Base-by-base conservation (phyloP, 2,329 filamentous ascomycete species). In the Paecilomyces sp. region DNA sequence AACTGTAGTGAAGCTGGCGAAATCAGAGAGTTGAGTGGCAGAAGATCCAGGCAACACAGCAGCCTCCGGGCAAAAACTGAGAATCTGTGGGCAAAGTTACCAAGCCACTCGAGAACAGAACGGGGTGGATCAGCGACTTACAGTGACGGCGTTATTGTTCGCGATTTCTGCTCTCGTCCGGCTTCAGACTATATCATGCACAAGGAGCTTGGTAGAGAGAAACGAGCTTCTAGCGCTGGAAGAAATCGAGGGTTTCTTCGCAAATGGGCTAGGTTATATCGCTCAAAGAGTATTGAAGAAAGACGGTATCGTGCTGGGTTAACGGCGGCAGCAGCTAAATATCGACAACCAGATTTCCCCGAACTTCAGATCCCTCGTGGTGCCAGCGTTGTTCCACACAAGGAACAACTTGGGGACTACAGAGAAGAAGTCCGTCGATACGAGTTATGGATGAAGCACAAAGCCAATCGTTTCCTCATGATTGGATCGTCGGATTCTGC, bases 81-180 rank as follows among this genome's bases (percentile, higher is more conserved):
- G 9, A 15, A 47, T 18, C 57, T 67, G 30, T 69, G 69, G 65
- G 59, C 62, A 13, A 64, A 62, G 33, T 66, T 64, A 25, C 63
- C 65, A 52, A 66, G 62, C 54, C 63, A 66, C 47, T 61, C 60
- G 6, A 61, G 56, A 51, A 51, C 50, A 12, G 60, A 63, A 34
- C 59, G 65, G 55, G 60, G 61, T 24, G 57, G 53, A 30, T 58
- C 61, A 13, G 62, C 62, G n/a, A 61, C 58, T 30, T 52, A 59
- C 7, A 54, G 60, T 7, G 64, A 68, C 58, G 50, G 59, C n/a
- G 55, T 68, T n/a, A 58, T 62, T 24, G 58, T 62, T 33, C 62
- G 65, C 13, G 66, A 67, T 50, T 68, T 68, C 36, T 63, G 54
- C 24, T 4, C 60, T 25, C 53, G 56, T 28, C 57, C 60, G n/a